Evolutionary conservation across 305 asterid species (phyloP), one percentile per base, ranked within the genome.

Genomic region (Plantago rigida): DNA sequence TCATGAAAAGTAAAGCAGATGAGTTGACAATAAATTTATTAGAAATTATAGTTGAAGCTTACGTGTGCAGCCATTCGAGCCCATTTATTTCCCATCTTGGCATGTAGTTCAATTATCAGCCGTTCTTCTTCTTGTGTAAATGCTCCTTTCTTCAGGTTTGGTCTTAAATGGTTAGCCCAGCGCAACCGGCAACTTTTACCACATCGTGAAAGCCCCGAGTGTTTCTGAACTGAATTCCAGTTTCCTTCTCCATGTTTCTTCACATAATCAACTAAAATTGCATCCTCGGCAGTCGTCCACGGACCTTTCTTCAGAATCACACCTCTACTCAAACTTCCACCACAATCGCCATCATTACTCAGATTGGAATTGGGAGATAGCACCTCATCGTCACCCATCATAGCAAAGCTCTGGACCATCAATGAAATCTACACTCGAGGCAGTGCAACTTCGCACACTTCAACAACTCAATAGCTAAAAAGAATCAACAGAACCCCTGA

Each of bases 51-150:
- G 10, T 13, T 7, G 66, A 47, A 69, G 71, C 83, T 78, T 73
- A 83, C 90, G 61, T 81, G 90, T 61, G 87, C 85, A 73, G 85
- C 90, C 90, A 83, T 83, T 28, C 85, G 81, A 9, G 90, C 87
- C 90, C 90, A 83, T 71, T 81, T 83, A 56, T 83, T 83, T 42
- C 87, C 90, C 84, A 83, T 78, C 81, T 74, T 83, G 46, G 87
- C 83, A 79, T 83, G 90, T 68, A 83, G 87, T 66, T 83, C 83
- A 9, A 81, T 73, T 55, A 83, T 81, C 12, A 79, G 69, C 41
- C 77, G 74, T 69, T 83, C 90, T 75, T 83, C 90, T 14, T 81
- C 87, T 14, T 74, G 14, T 11, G 87, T 75, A 59, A 83, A 83
- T 41, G 90, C 85, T 63, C 90, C 90, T 64, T 81, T 83, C 69